A percentile compares a stretch with the other conserved stretches of the same genome.
Evolutionary conservation across 306 rosid genomes (phyloP).

Genomic region (Cajanus cajan): DNA sequence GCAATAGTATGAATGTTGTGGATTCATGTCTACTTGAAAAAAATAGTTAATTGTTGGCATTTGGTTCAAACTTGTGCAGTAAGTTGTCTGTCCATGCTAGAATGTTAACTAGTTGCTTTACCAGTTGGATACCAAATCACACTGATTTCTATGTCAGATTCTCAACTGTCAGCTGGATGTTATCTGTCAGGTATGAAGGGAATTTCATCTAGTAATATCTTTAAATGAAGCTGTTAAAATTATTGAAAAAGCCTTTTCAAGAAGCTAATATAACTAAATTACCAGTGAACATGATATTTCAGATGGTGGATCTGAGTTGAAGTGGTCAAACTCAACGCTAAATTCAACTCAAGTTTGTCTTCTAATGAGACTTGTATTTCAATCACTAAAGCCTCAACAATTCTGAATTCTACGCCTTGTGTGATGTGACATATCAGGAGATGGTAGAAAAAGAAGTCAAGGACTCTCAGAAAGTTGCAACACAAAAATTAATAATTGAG

Average conservation of each 20-base stretch:
- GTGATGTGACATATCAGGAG: constrained; percentile 38
- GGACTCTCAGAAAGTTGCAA: constrained; percentile 42
- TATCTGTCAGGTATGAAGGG: not conserved
- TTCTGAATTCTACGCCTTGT: not conserved
- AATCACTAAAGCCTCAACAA: constrained; percentile 4
- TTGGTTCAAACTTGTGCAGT: not conserved
- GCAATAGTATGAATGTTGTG: not conserved
- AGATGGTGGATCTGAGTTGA: constrained; percentile 56
- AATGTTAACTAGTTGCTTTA: not conserved
- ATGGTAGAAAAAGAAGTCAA: constrained; percentile 48
- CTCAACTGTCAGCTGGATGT: not conserved
- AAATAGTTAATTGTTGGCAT: not conserved
- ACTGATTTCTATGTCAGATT: not conserved
- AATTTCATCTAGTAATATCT: not conserved
- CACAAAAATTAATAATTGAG: constrained; percentile 48
- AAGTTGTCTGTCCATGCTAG: not conserved
- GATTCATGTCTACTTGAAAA: constrained; percentile 3
- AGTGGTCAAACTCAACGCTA: constrained; percentile 18
- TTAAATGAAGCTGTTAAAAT: no score
- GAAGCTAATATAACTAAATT: not conserved
- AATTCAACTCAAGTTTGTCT: not conserved
- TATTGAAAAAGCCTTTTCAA: not conserved
- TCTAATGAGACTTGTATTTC: not conserved
- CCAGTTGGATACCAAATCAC: not conserved
- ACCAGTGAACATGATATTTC: constrained; percentile 33